Percentiles rank a stretch among this genome's conserved stretches.
Conservation (phyloP, 129 eudicot species). For the Helianthus tuberosus region DNA sequence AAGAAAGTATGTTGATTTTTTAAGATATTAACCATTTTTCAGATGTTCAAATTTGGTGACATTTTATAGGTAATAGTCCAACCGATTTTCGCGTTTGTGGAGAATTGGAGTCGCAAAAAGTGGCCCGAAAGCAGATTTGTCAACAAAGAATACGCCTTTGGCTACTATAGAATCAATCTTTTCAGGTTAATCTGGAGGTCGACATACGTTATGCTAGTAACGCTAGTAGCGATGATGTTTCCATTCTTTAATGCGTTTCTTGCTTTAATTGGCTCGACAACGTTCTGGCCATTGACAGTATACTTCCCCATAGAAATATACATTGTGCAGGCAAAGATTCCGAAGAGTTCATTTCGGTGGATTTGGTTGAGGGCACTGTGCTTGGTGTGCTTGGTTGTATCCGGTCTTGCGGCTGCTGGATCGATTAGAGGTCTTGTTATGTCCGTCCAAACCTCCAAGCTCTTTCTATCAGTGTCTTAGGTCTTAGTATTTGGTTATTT, state of each 20-base stretch:
- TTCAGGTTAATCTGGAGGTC: constrained; percentile 69
- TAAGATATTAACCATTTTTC: no score
- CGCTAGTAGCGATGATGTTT: constrained; percentile 49
- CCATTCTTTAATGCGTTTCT: constrained; percentile 73
- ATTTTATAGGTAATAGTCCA: constrained; percentile 49
- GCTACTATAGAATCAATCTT: constrained; percentile 34
- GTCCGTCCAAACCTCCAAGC: constrained; percentile 36
- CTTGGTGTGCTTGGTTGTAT: constrained; percentile 45
- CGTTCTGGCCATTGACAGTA: constrained; percentile 55
- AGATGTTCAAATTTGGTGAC: neutral
- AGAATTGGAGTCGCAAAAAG: constrained; percentile 37
- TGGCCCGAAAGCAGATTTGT: constrained; percentile 57
- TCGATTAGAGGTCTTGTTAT: constrained; percentile 52
- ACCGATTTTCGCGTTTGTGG: constrained; percentile 58
- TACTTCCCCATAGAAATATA: constrained; percentile 63
- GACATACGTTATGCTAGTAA: constrained; percentile 47
- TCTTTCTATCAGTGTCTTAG: constrained; percentile 45
- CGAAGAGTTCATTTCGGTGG: constrained; percentile 44
- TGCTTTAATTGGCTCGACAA: constrained; percentile 59
- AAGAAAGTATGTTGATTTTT: no score
- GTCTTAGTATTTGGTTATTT: neutral
- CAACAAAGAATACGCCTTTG: constrained; percentile 29
- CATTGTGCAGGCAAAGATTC: constrained; percentile 44
- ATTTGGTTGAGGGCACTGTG: constrained; percentile 44
- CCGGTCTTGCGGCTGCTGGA: constrained; percentile 60